Evolutionary conservation across 1,139 yeast genomes (phyloP), one percentile per base, ranked within the genome.

Genomic region (Suhomyces kunorum): DNA sequence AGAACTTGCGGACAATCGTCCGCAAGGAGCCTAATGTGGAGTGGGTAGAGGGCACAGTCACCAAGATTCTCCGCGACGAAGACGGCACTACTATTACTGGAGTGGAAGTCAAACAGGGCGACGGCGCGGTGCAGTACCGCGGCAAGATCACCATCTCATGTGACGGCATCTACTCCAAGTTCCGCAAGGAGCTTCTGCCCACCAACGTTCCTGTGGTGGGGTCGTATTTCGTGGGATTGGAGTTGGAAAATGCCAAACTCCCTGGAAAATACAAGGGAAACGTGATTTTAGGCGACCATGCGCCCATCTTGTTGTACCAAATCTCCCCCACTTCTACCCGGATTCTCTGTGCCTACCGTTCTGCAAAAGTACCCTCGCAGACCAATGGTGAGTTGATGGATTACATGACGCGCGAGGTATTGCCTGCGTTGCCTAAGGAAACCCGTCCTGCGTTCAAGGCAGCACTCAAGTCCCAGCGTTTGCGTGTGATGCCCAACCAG

Each of bases 121-220:
- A 52, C n/a, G 48, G 45, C 7, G 32, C 39, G 8, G 56, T 27
- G 12, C 58, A 65, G 15, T 81, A 74, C 64, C 63, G 64, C 31
- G 87, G 85, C 4, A 78, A 81, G 43, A 60, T 89, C 45, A 84
- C 90, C 6, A 72, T 90, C 27, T 77, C 87, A 40, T 88, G 96
- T 56, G 99, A 92, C 63, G 99, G 99, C 41, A 90, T 92, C 44
- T 89, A 88, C 56, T 88, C 97, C 45, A 89, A 85, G 61, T 89
- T 92, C 69, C 79, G 99, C 59, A 87, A 82, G 58, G 83, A 82
- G 47, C 71, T 86, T 39, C 63, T 76, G 13, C 68, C 76, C 13
- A 67, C 74, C 25, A 75, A 78, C 51, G 72, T 75, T 18, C 94
- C 97, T 4, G 55, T 62, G 1, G 78, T 87, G 19, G 87, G 83